Conservation (phyloP, 2,329 filamentous ascomycete species). For the Colletotrichum viniferum region DNA sequence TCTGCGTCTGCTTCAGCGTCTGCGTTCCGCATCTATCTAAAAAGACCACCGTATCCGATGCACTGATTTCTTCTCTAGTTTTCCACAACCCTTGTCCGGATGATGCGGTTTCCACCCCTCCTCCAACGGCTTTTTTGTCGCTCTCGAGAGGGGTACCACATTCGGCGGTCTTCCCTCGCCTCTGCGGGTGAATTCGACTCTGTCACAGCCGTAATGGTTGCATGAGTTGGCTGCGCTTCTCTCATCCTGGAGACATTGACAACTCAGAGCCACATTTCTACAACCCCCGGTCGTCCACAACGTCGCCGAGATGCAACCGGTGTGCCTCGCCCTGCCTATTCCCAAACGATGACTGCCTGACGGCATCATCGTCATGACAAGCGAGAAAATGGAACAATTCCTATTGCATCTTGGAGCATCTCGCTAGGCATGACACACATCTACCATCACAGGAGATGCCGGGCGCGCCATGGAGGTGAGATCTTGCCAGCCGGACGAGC, state of each 20-base stretch:
- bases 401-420: neutral
- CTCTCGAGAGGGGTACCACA: neutral
- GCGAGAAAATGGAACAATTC: neutral
- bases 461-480: neutral
- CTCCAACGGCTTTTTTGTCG: neutral
- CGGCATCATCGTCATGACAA: neutral
- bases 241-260: neutral
- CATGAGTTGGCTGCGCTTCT: constrained; percentile 18
- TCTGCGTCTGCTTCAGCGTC: neutral
- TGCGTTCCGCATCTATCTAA: neutral
- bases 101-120: constrained; percentile 7
- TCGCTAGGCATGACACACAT: neutral
- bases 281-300: neutral
- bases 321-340: constrained; percentile 6
- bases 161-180: neutral
- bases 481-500: neutral
- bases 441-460: neutral
- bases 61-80: neutral
- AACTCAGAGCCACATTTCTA: constrained; percentile 21
- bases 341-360: neutral
- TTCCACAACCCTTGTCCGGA: neutral
- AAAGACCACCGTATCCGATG: neutral
- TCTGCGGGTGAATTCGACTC: constrained; percentile 1
- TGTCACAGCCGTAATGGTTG: constrained; percentile 23
- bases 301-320: constrained; percentile 7